Percentiles rank a stretch among this genome's conserved stretches.
Conservation (phyloP, 148 eudicot species). For the Vaccinium corymbosum region DNA sequence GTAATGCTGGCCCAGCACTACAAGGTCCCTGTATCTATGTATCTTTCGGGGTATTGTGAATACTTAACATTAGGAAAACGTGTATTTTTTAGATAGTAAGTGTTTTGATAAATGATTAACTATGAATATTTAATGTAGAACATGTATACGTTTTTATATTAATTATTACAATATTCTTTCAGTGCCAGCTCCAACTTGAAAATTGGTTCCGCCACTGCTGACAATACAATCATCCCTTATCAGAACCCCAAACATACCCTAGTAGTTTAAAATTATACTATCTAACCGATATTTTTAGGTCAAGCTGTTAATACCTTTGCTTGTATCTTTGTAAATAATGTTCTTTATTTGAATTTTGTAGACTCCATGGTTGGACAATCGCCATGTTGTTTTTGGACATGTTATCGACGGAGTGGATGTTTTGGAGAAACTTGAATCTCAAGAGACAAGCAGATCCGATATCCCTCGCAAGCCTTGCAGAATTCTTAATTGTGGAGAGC, state of each 20-base stretch:
- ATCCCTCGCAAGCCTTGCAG: constrained; percentile 35
- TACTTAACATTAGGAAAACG: too few relatives aligned
- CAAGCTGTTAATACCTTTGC: constrained; percentile 4
- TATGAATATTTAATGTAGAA: too few relatives aligned
- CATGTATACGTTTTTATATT: too few relatives aligned
- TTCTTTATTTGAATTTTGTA: constrained; percentile 16
- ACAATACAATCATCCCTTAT: background rate
- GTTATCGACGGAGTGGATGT: constrained; percentile 61
- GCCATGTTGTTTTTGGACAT: constrained; percentile 60
- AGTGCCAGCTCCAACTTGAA: too few relatives aligned
- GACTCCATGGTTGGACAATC: constrained; percentile 54
- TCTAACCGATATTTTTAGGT: background rate
- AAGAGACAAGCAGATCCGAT: constrained; percentile 41
- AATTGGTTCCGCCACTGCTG: too few relatives aligned
- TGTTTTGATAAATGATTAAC: too few relatives aligned
- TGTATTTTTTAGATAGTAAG: too few relatives aligned
- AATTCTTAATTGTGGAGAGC: constrained; percentile 44
- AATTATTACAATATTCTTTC: too few relatives aligned
- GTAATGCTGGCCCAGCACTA: too few relatives aligned
- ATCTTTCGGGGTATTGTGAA: too few relatives aligned
- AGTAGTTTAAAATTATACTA: background rate
- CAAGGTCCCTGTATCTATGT: too few relatives aligned
- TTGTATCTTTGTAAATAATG: constrained; percentile 6
- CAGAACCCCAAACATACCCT: background rate
- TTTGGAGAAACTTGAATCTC: constrained; percentile 39